Evolutionary conservation across 2,329 filamentous ascomycete genomes (phyloP).

Genomic region (Pezicula radicicola): DNA sequence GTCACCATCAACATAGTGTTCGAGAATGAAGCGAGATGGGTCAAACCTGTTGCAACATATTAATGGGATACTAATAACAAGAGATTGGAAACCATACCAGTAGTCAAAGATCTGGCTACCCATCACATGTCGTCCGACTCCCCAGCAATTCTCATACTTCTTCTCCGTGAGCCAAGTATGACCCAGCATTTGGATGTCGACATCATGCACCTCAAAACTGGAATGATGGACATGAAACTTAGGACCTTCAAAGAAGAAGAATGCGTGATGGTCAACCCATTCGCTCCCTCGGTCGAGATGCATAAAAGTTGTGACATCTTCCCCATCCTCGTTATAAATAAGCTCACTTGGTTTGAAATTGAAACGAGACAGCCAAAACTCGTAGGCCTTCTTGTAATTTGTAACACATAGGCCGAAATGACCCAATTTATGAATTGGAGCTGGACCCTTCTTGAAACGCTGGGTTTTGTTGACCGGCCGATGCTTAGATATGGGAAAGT

Average conservation of each 20-base stretch:
- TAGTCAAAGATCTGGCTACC: conserved; percentile 73
- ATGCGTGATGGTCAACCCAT: conserved; percentile 51
- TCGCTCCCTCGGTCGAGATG: conserved; percentile 50
- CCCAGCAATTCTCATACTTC: conserved; percentile 66
- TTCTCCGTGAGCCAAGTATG: conserved; percentile 65
- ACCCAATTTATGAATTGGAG: conserved; percentile 49
- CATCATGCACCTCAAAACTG: conserved; percentile 69
- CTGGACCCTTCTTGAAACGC: conserved; percentile 47
- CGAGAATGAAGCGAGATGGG: conserved; percentile 58
- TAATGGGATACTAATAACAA: conserved; percentile 54
- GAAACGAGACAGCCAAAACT: conserved; percentile 49
- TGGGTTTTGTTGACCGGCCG: conserved; percentile 45
- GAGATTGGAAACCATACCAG: conserved; percentile 52
- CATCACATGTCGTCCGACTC: conserved; percentile 66
- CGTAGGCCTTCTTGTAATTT: conserved; percentile 43
- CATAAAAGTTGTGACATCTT: conserved; percentile 45
- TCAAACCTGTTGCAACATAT: conserved; percentile 37
- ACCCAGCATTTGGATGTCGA: conserved; percentile 66
- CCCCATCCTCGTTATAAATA: conserved; percentile 13
- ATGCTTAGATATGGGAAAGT: conserved; percentile 47
- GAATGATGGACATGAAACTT: conserved; percentile 51
- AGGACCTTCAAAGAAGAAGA: conserved; percentile 42
- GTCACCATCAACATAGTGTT: conserved; percentile 71
- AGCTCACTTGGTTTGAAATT: conserved; percentile 48
- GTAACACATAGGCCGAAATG: conserved; percentile 54